Evolutionary conservation across 1,139 yeast species (phyloP), one percentile per base, ranked within the genome.

Genomic region (Arxiozyma slooffiae): DNA sequence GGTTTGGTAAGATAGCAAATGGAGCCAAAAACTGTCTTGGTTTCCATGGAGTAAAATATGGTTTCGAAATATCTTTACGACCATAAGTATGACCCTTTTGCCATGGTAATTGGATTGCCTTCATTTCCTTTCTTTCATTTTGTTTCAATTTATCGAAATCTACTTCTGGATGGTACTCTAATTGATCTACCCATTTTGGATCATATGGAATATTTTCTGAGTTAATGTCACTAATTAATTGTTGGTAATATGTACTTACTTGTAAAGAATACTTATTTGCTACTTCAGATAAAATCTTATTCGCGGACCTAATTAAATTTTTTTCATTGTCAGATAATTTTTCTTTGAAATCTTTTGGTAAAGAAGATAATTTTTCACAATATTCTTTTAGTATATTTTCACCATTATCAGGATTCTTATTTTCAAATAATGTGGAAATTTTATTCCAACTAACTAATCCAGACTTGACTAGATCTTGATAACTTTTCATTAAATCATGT

Each of bases 31-130:
- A 92, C 42, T 92, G 95, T 71, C 96, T 83, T 55, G 97, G 95
- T 53, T 82, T 77, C 97, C 97, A 92, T 50, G 98, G 98, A 8
- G 97, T 88, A 73, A 92, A 92, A 70, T 84, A 92, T 8, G 90
- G 79, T 72, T 85, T 88, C 38, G 75, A 63, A 17, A 90, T 82
- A 51, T 87, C 84, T 58, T 80, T 71, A 63, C 95, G 82, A 22
- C 97, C 97, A 67, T 77, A 88, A 17, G 68, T 55, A 58, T 83
- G 75, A 48, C 81, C 79, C 52, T 76, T 73, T 69, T 85, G 94
- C 89, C 89, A 84, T 55, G 92, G 92, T 51, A 85, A 72, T 38
- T 69, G 61, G 51, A 81, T 78, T 11, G 18, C 23, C 20, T 42
- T 42, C 55, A 60, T 62, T 50, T 52, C 50, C 14, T 59, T 54